Conservation (phyloP, 345 rosid species). For the Litchi chinensis region DNA sequence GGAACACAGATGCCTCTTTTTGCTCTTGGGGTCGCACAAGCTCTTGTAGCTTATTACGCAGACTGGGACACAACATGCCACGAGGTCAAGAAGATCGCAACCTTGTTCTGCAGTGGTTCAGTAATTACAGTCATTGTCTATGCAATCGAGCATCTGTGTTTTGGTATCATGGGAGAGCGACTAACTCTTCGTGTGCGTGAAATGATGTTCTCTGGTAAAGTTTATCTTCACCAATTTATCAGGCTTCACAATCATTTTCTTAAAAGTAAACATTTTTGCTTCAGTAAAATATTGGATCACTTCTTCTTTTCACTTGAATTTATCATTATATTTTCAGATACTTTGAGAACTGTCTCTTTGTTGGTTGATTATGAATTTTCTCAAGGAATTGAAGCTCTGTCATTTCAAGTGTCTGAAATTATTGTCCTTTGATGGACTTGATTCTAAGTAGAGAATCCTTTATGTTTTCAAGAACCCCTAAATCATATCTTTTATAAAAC, state of each 20-base stretch:
- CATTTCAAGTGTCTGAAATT: background rate
- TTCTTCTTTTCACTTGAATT: background rate
- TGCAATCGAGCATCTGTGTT: slow-evolving; percentile 66
- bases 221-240: background rate
- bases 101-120: slow-evolving; percentile 71
- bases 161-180: slow-evolving; percentile 92
- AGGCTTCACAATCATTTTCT: background rate
- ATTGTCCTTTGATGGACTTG: too few relatives aligned
- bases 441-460: background rate
- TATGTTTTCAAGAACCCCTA: background rate
- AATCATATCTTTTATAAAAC: background rate
- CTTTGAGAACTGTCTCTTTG: background rate
- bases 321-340: background rate
- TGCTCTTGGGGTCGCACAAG: slow-evolving; percentile 93
- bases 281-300: background rate
- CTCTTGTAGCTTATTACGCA: slow-evolving; percentile 80
- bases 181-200: slow-evolving; percentile 91
- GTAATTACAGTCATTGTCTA: slow-evolving; percentile 61
- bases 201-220: slow-evolving; percentile 73
- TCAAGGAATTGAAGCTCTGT: background rate
- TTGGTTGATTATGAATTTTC: background rate
- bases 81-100: slow-evolving; percentile 75
- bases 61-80: slow-evolving; percentile 71
- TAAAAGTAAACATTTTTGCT: too few relatives aligned
- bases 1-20: slow-evolving; percentile 98